phyloP scores from a whole-genome alignment of 2,329 filamentous ascomycete species.

The Trichoderma pleuroti region DNA sequence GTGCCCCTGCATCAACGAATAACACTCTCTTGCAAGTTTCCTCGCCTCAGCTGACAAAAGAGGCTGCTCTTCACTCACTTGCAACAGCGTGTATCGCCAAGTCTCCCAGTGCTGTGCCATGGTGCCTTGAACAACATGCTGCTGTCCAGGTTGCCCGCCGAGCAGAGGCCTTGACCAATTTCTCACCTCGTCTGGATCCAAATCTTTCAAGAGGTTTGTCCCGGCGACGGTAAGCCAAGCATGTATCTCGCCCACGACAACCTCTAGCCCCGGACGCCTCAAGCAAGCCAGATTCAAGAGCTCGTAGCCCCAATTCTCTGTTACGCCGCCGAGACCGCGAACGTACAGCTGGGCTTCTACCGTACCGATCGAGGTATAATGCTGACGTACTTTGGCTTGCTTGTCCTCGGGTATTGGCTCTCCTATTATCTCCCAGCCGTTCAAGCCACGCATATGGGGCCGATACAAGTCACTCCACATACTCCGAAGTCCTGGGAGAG shows the following conservation, averaged over 20 bases:
- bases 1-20: background rate
- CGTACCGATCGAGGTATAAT: background rate
- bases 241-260: constrained; percentile 5
- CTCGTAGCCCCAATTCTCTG: constrained; percentile 1
- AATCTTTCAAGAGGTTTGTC: background rate
- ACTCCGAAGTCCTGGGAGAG: background rate
- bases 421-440: constrained; percentile 5
- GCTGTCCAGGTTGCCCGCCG: background rate
- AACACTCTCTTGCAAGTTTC: background rate
- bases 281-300: background rate
- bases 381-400: background rate
- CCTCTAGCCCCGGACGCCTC: background rate
- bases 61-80: background rate
- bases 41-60: background rate
- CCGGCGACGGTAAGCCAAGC: background rate
- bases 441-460: background rate
- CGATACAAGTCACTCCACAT: constrained; percentile 1
- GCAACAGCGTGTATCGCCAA: background rate
- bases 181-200: background rate
- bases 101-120: constrained; percentile 7
- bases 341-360: constrained; percentile 2
- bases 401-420: background rate
- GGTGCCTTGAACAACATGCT: background rate
- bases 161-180: background rate
- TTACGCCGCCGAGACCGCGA: background rate